Conservation (phyloP, 2,329 filamentous ascomycete species). For the Pezicula carpinea region DNA sequence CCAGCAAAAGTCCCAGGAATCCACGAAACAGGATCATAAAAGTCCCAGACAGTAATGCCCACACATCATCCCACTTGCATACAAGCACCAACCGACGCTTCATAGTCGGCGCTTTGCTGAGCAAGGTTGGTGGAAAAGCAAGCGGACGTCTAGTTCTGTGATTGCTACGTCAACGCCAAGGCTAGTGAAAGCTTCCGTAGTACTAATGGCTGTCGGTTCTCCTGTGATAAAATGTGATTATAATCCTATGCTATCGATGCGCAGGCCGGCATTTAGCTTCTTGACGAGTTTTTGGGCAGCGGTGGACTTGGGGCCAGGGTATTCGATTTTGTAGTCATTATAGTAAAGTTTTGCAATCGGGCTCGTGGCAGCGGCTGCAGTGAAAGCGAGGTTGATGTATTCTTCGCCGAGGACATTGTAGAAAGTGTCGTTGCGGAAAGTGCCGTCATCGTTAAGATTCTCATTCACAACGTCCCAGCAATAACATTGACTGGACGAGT, state of each 20-base stretch:
- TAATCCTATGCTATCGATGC: constrained; percentile 59
- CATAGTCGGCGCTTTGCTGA: constrained; percentile 45
- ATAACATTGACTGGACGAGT: constrained; percentile 56
- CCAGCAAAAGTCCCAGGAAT: constrained; percentile 35
- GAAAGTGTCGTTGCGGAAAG: constrained; percentile 48
- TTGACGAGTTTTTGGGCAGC: constrained; percentile 39
- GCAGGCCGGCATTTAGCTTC: constrained; percentile 43
- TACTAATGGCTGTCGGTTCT: constrained; percentile 38
- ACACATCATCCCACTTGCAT: constrained; percentile 20
- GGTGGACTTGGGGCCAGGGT: constrained; percentile 41
- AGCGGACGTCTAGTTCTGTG: constrained; percentile 58
- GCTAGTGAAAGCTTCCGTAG: constrained; percentile 44
- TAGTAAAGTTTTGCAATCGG: constrained; percentile 55
- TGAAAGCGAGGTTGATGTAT: constrained; percentile 55
- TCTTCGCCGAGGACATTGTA: constrained; percentile 48
- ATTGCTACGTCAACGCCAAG: constrained; percentile 53
- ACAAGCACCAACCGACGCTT: constrained; percentile 17
- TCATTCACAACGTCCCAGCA: constrained; percentile 66
- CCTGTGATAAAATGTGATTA: constrained; percentile 57
- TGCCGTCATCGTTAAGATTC: constrained; percentile 53
- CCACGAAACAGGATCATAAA: constrained; percentile 29
- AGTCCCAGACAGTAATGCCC: constrained; percentile 27
- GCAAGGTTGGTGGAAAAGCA: constrained; percentile 40
- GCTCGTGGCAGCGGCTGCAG: constrained; percentile 48
- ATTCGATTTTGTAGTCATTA: constrained; percentile 62